A percentile compares a stretch with the other conserved stretches of the same genome.
Conservation (phyloP, 2,329 filamentous ascomycete genomes). For the Aspergillus hortae region DNA sequence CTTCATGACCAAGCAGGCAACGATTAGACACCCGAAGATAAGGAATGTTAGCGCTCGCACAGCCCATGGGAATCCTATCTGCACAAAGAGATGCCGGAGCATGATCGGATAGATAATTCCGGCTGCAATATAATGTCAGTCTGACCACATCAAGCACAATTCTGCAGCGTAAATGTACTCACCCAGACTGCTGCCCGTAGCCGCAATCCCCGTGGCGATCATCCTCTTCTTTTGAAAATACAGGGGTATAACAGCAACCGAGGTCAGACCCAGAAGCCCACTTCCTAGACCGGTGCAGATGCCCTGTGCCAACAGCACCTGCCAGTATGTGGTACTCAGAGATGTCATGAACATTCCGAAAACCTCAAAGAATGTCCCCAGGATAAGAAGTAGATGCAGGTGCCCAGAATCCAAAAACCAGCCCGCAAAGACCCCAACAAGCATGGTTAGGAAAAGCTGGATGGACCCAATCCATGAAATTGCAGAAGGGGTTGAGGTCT, state of each 20-base stretch:
- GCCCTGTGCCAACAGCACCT: slow-evolving; percentile 54
- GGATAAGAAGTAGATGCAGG: slow-evolving; percentile 22
- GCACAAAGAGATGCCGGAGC: neutral
- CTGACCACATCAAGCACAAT: too few relatives aligned
- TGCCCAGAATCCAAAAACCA: slow-evolving; percentile 44
- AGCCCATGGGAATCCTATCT: neutral
- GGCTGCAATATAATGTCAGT: neutral
- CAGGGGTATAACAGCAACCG: slow-evolving; percentile 18
- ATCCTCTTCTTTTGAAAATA: slow-evolving; percentile 41
- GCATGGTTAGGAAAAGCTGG: slow-evolving; percentile 44
- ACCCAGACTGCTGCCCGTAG: slow-evolving; percentile 33
- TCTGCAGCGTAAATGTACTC: neutral
- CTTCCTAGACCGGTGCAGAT: slow-evolving; percentile 51
- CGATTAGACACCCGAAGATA: neutral
- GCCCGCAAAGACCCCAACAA: slow-evolving; percentile 42
- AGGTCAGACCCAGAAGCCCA: slow-evolving; percentile 22
- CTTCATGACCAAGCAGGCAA: neutral
- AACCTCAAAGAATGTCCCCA: slow-evolving; percentile 18
- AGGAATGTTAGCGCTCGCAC: neutral
- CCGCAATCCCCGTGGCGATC: slow-evolving; percentile 43
- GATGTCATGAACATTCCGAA: slow-evolving; percentile 15
- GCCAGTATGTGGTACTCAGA: slow-evolving; percentile 43
- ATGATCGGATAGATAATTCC: slow-evolving; percentile 34
- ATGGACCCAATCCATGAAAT: slow-evolving; percentile 52
- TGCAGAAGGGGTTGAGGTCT: slow-evolving; percentile 25